Evolutionary conservation across 495 filamentous ascomycete species (phyloP), one percentile per base, ranked within the genome.

Genomic region (Neurospora sp.): DNA sequence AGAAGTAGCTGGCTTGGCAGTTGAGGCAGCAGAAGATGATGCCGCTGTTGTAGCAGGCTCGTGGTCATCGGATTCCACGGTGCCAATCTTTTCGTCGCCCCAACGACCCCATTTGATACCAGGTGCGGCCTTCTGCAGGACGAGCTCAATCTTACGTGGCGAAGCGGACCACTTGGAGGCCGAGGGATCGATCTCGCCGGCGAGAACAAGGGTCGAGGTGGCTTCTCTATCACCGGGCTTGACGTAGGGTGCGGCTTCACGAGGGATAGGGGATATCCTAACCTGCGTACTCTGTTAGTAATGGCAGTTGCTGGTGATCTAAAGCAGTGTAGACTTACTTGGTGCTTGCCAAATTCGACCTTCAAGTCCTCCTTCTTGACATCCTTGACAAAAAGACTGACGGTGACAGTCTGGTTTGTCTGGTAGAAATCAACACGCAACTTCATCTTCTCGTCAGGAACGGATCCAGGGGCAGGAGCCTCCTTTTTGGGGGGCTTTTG

Each of bases 141-240:
- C 84, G 40, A 98, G 82, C 80, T 98, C 96, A 70, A 98, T 89
- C 81, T 98, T 99, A 69, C 91, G 92, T 6, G 90, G 84, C 65
- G 92, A 90, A 38, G 94, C 88, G 9, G 86, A 86, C 77, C 83
- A 89, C 22, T 84, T 89, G 35, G 88, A 92, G 22, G 83, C 75
- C 9, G 85, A 74, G 0, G 89, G 80, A 48, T 92, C 87, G 75
- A 99, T 89, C 9, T 83, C 76, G 22, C 88, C 89, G 76, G 84
- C 93, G 9, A 97, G 88, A 45, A 92, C 84, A 48, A 97, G 82
- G 0, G 89, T 89, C 70, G 92, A 92, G 59, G 75, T 74, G 22
- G 77, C 73, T 61, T 81, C 75, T 3, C 74, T 73, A 69, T 79
- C 77, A 38, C 76, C 77, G 3, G 78, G 40, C 69, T 78, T 74